Evolutionary conservation across 805 yeast species (phyloP).

Genomic region (Candida piceae): DNA sequence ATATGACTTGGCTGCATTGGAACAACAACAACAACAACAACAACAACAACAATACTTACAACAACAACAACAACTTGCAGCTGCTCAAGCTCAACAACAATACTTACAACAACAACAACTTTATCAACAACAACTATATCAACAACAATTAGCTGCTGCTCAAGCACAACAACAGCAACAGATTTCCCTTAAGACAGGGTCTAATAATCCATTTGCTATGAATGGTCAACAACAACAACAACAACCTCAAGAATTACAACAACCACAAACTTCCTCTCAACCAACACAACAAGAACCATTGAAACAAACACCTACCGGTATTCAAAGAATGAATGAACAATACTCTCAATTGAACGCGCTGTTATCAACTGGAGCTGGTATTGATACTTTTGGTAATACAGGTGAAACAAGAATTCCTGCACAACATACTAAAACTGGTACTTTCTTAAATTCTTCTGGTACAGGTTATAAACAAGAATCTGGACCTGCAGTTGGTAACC

Average conservation of each 20-base stretch:
- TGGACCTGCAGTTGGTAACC: slow-evolving; percentile 46
- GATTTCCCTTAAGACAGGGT: slow-evolving; percentile 34
- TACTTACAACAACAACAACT: slow-evolving; percentile 13
- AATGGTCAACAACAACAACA: slow-evolving; percentile 30
- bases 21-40: slow-evolving; percentile 21
- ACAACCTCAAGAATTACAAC: slow-evolving; percentile 25
- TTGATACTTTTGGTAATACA: slow-evolving; percentile 89
- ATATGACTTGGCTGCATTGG: slow-evolving; percentile 25
- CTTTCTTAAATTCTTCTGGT: slow-evolving; percentile 83
- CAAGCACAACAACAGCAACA: slow-evolving; percentile 23
- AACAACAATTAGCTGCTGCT: slow-evolving; percentile 16
- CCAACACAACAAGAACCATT: slow-evolving; percentile 31
- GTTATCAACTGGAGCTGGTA: slow-evolving; percentile 81
- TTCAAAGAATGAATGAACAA: slow-evolving; percentile 49
- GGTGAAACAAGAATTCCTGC: slow-evolving; percentile 86
- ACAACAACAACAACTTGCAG: slow-evolving; percentile 13
- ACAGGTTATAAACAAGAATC: slow-evolving; percentile 63
- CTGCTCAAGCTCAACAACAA: slow-evolving; percentile 15
- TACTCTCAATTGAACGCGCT: slow-evolving; percentile 72
- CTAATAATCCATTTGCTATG: slow-evolving; percentile 34
- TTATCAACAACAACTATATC: slow-evolving; percentile 16
- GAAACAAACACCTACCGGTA: slow-evolving; percentile 46
- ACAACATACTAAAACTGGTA: slow-evolving; percentile 79
- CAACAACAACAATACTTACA: slow-evolving; percentile 20
- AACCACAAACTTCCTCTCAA: slow-evolving; percentile 25